phyloP scores from a whole-genome alignment of 768 basidiomycete species.

The Amanita rimosa region DNA sequence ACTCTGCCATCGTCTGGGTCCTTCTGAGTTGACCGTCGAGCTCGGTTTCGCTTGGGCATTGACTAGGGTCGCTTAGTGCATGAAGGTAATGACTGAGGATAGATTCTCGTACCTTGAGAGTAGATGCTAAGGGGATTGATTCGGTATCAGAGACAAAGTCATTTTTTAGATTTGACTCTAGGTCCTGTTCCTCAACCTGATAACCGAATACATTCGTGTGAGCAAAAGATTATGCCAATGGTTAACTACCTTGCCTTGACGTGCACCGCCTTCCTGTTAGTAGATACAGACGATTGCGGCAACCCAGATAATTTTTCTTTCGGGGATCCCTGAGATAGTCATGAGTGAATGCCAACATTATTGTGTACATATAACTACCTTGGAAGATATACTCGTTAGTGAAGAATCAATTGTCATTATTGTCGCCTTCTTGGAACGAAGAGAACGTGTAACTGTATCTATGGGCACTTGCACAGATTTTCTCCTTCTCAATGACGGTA shows the following conservation, averaged over 20 bases:
- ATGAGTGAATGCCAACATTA: not conserved
- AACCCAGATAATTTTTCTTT: not conserved
- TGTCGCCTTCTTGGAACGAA: constrained; percentile 31
- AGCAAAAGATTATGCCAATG: not conserved
- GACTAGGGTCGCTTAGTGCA: not conserved
- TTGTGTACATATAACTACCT: constrained; percentile 15
- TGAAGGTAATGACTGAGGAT: not conserved
- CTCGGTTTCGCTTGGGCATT: constrained; percentile 13
- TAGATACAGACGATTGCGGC: not conserved
- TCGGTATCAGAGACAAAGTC: constrained; percentile 3
- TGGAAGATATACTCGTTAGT: constrained; percentile 26
- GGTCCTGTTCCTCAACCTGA: constrained; percentile 5
- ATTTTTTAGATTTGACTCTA: constrained; percentile 1
- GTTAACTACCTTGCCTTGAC: not conserved
- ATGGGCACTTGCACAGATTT: constrained; percentile 1
- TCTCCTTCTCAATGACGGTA: not conserved
- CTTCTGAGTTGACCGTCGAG: constrained; percentile 19
- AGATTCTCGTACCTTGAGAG: not conserved
- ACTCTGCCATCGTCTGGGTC: constrained; percentile 12
- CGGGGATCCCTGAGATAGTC: not conserved
- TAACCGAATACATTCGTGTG: constrained; percentile 11
- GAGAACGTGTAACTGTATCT: constrained; percentile 28
- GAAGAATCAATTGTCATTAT: constrained; percentile 18
- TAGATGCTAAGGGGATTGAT: not conserved
- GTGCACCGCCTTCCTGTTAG: constrained; percentile 9